Evolutionary conservation across 257 asterid genomes (phyloP).

Genomic region (Mentha longifolia): DNA sequence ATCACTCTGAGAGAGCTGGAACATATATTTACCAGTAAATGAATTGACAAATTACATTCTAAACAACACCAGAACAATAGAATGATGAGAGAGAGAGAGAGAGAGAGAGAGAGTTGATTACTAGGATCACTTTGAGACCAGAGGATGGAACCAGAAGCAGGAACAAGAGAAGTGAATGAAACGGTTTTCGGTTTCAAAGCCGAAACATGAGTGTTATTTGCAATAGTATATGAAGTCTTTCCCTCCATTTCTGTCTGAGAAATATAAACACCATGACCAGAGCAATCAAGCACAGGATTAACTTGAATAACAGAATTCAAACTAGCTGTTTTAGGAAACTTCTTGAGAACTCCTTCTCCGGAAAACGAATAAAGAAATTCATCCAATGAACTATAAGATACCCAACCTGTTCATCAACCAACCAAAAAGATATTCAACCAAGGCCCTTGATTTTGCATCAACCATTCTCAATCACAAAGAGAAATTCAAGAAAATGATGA

Average conservation of each 20-base stretch:
- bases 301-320: too few species aligned
- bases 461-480: too few species aligned
- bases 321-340: conserved; percentile 26
- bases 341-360: conserved; percentile 59
- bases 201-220: conserved; percentile 61
- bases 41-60: too few species aligned
- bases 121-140: conserved; percentile 75
- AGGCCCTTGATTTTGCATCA: neutral
- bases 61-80: too few species aligned
- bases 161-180: conserved; percentile 56
- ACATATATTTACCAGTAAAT: conserved; percentile 54
- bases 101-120: conserved; percentile 41
- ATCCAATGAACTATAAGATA: conserved; percentile 87
- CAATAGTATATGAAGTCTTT: conserved; percentile 48
- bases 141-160: conserved; percentile 65
- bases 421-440: neutral
- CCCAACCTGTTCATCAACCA: conserved; percentile 71
- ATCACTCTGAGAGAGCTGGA: conserved; percentile 62
- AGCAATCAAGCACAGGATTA: too few species aligned
- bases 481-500: too few species aligned
- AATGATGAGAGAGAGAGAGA: neutral
- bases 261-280: too few species aligned
- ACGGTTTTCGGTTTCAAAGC: conserved; percentile 73
- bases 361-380: conserved; percentile 90
- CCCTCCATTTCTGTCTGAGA: too few species aligned